Evolutionary conservation across 129 eudicot species (phyloP), one percentile per base, ranked within the genome.

Genomic region (Flaveria brownii): DNA sequence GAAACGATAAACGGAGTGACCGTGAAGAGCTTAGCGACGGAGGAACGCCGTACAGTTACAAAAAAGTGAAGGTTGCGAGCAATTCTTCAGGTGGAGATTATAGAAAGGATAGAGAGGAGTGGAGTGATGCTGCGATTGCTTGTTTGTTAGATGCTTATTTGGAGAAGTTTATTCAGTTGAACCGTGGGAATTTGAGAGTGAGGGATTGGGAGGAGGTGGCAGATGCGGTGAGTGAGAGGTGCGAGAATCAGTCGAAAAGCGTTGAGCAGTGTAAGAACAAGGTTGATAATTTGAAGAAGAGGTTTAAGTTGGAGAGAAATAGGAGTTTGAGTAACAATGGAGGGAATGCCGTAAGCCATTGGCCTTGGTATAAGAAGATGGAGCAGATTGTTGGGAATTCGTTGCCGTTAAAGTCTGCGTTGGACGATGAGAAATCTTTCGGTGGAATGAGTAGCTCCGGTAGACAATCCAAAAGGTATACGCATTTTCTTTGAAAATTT

Each of bases 121-220:
- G 98, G 98, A 94, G 96, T 57, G 98, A 91, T 60, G 50, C 85
- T 49, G 98, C 93, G 47, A 94, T 94, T 0, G 88, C 87, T 68
- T 88, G 96, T 46, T 71, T 94, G 51, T 76, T 94, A 62, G 96
- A 94, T 62, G 97, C 92, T 66, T 94, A 91, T 68, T 77, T 85
- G 42, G 97, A 89, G 64, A 94, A 94, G 76, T 91, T 87, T 68
- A 57, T 83, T 61, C 89, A 88, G 83, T 39, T 94, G 72, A 94
- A 87, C 43, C 77, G 98, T 68, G 98, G 98, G 56, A 94, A 94
- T 83, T 67, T 94, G 84, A 74, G 98, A 66, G 98, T 97, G 23
- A 82, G 97, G 68, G 98, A 94, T 57, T 94, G 98, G 98, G 98
- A 94, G 76, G 98, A 91, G 80, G 97, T 94, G 79, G 87, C 97